Conservation (phyloP, 2,329 filamentous ascomycete genomes). For the Fusarium continuum region DNA sequence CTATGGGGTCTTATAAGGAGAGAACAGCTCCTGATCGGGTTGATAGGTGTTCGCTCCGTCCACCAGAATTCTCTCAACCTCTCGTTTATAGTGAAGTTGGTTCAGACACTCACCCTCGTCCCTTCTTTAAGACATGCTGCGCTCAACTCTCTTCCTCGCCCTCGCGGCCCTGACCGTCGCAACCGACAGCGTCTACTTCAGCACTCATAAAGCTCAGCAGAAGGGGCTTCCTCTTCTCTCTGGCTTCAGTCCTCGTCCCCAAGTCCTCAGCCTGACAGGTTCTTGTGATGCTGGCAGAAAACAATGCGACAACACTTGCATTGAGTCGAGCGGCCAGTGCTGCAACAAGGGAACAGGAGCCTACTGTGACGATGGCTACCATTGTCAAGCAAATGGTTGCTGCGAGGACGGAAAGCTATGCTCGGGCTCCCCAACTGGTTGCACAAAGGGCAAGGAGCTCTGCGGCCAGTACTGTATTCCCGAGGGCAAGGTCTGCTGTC, state of each 20-base stretch:
- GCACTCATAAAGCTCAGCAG: slow-evolving; percentile 12
- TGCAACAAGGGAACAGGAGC: slow-evolving; percentile 42
- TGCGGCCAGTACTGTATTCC: slow-evolving; percentile 48
- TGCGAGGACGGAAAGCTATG: slow-evolving; percentile 47
- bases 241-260: slow-evolving; percentile 25
- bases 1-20: slow-evolving; percentile 33
- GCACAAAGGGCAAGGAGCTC: slow-evolving; percentile 35
- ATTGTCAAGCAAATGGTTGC: slow-evolving; percentile 46
- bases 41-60: neutral
- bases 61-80: neutral
- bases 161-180: slow-evolving; percentile 39
- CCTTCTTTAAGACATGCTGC: slow-evolving; percentile 33
- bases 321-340: slow-evolving; percentile 44
- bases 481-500: slow-evolving; percentile 45
- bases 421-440: slow-evolving; percentile 42
- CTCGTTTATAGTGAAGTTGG: neutral
- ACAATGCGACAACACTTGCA: slow-evolving; percentile 46
- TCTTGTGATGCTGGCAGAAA: slow-evolving; percentile 38
- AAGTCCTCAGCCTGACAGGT: slow-evolving; percentile 28
- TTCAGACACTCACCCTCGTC: neutral
- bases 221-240: slow-evolving; percentile 36
- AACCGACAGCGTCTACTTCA: slow-evolving; percentile 29
- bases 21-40: neutral
- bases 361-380: slow-evolving; percentile 46
- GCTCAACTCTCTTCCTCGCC: slow-evolving; percentile 41